Percentiles rank a stretch among this genome's conserved stretches.
phyloP scores from a whole-genome alignment of 1,139 yeast species.

The Blastobotrys persicus region DNA sequence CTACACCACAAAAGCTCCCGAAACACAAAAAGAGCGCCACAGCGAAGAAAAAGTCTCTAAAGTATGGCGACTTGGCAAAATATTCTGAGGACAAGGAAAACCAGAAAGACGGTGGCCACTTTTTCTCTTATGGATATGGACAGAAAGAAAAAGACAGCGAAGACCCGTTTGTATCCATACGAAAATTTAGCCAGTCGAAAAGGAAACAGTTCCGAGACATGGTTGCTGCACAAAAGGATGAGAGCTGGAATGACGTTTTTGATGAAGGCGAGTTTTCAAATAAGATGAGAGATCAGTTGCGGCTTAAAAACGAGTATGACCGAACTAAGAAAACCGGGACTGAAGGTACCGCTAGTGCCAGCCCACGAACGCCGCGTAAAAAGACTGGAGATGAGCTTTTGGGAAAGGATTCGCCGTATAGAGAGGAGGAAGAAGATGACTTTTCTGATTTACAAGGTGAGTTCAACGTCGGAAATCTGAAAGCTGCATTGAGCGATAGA shows the following conservation, averaged over 20 bases:
- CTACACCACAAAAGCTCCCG: not conserved
- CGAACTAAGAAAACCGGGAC: not conserved
- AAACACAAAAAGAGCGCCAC: not conserved
- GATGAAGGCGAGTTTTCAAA: constrained; percentile 17
- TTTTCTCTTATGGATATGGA: constrained; percentile 1
- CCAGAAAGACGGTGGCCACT: not conserved
- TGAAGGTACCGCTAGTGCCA: not conserved
- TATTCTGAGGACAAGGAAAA: constrained; percentile 14
- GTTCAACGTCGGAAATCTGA: constrained; percentile 25
- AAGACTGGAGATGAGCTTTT: constrained; percentile 8
- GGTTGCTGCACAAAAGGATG: constrained; percentile 14
- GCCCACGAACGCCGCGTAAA: constrained; percentile 8
- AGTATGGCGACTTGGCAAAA: constrained; percentile 12
- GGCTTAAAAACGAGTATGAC: not conserved
- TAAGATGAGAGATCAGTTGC: constrained; percentile 13
- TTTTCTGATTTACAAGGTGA: constrained; percentile 33
- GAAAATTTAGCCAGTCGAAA: constrained; percentile 24
- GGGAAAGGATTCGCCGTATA: constrained; percentile 23
- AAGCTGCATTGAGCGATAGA: constrained; percentile 11
- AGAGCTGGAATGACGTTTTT: constrained; percentile 27
- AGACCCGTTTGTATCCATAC: constrained; percentile 19
- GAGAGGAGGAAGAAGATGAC: constrained; percentile 27
- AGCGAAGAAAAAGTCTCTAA: not conserved
- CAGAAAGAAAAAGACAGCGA: constrained; percentile 8
- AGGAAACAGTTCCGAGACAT: constrained; percentile 18